Evolutionary conservation across 345 rosid genomes (phyloP).

Genomic region (thale cress (Arabidopsis thaliana)): TAIR10.1 NC_003075.7:16900001-16900500

Average conservation of each 20-base stretch:
- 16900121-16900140: neutral
- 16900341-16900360: constrained; percentile 22
- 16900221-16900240: neutral
- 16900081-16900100: neutral
- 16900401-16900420: constrained; percentile 13
- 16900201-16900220: neutral
- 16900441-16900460: neutral
- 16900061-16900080: neutral
- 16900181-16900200: neutral
- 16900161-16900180: neutral
- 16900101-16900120: constrained; percentile 31
- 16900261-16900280: neutral
- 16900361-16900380: neutral
- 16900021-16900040: constrained; percentile 25
- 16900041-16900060: neutral
- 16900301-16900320: constrained; percentile 18
- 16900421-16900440: constrained; percentile 23
- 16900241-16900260: accelerated
- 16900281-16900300: constrained; percentile 13
- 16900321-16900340: constrained; percentile 32
- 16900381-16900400: neutral
- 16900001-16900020: constrained; percentile 26
- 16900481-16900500: neutral
- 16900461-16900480: neutral
- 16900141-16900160: constrained; percentile 16